These are phyloP conservation scores for Vachellia pachyceras DNA, from an alignment of 306 rosid species.

Conservation along the genomic window DNA sequence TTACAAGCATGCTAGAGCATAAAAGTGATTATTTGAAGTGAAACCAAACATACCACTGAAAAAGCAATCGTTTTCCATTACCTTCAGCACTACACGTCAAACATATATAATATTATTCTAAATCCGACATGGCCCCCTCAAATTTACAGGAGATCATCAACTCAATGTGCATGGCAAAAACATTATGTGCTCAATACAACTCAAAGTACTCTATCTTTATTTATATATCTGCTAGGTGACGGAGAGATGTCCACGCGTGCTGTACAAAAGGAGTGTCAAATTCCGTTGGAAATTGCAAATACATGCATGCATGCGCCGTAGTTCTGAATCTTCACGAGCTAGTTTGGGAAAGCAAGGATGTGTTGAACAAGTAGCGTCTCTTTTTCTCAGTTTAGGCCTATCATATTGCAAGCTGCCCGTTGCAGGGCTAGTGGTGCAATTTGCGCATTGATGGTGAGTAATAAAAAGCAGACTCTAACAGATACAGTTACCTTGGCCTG, in stretches of 20 bases:
- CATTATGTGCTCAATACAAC: neutral
- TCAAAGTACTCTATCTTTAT: neutral
- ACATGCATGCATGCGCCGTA: constrained; percentile 24
- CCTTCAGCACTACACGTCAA: neutral
- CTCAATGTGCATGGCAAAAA: neutral
- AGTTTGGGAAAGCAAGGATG: constrained; percentile 36
- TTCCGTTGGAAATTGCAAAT: neutral
- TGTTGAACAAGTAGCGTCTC: constrained; percentile 14
- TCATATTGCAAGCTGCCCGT: constrained; percentile 14
- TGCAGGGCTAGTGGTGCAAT: constrained; percentile 50
- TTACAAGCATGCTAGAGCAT: too few relatives aligned
- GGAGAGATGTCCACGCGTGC: neutral
- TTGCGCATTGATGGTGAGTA: constrained; percentile 35
- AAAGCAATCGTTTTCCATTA: neutral
- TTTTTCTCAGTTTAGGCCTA: neutral
- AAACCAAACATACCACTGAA: neutral
- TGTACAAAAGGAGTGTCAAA: neutral
- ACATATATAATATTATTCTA: neutral
- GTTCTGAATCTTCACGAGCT: constrained; percentile 49
- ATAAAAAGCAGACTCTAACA: constrained; percentile 22
- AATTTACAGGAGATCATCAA: neutral
- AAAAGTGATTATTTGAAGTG: too few relatives aligned
- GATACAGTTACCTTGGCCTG: constrained; percentile 41
- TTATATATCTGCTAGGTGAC: neutral
- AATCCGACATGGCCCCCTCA: too few relatives aligned